A percentile compares a stretch with the other conserved stretches of the same genome.
Evolutionary conservation across 805 yeast species (phyloP).

Genomic region (Yamadazyma insecticola): DNA sequence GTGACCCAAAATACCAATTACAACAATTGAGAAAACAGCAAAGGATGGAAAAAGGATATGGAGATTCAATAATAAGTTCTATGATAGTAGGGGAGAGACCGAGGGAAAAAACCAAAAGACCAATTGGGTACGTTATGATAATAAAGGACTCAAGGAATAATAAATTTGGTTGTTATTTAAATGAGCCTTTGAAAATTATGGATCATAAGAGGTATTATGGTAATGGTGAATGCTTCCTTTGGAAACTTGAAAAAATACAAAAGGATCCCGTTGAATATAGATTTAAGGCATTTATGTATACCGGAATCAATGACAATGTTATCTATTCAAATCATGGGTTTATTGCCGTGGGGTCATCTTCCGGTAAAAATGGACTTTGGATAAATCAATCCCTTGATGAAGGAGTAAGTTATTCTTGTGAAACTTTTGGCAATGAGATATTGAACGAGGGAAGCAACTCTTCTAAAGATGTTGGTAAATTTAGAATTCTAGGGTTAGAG

Average conservation of each 20-base stretch:
- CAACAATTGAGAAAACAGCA: constrained; percentile 14
- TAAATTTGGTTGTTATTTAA: constrained; percentile 74
- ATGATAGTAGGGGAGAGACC: constrained; percentile 20
- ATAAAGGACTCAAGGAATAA: constrained; percentile 61
- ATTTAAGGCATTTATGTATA: constrained; percentile 79
- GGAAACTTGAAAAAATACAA: constrained; percentile 56
- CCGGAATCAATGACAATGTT: constrained; percentile 83
- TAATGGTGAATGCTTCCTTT: constrained; percentile 91
- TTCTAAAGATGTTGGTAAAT: constrained; percentile 42
- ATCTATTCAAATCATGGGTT: constrained; percentile 76
- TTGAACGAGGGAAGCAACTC: constrained; percentile 27
- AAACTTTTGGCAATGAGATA: constrained; percentile 88
- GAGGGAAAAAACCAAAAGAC: constrained; percentile 22
- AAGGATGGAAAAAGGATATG: constrained; percentile 27
- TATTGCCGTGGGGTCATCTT: constrained; percentile 86
- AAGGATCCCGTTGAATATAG: constrained; percentile 17
- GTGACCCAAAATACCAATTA: constrained; percentile 41
- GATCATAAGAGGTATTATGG: constrained; percentile 79
- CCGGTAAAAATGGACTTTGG: constrained; percentile 91
- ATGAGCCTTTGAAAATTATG: constrained; percentile 67
- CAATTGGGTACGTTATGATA: constrained; percentile 69
- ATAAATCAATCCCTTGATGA: constrained; percentile 65
- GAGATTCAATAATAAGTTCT: constrained; percentile 29
- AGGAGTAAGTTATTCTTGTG: constrained; percentile 76
- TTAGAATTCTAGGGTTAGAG: constrained; percentile 73